Evolutionary conservation across 345 rosid species (phyloP).

Genomic region (Populus tremula): DNA sequence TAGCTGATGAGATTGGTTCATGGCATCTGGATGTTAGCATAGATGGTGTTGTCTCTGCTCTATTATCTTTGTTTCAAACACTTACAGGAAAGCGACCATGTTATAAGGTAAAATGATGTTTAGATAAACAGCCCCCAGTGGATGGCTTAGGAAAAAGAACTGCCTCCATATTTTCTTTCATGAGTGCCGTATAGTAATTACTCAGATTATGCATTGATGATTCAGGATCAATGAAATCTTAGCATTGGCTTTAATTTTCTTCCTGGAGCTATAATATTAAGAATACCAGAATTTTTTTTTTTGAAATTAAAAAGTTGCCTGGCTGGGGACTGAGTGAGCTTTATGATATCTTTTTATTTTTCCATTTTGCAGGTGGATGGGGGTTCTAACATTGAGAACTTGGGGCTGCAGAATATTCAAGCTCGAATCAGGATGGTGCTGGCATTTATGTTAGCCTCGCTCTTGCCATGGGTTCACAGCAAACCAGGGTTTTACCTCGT

Average conservation of each 20-base stretch:
- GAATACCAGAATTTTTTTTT: background rate
- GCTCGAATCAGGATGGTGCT: constrained; percentile 96
- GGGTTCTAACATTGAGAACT: constrained; percentile 81
- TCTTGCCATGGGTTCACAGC: constrained; percentile 93
- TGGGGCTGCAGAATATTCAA: constrained; percentile 89
- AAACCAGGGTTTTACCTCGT: constrained; percentile 91
- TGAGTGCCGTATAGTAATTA: background rate
- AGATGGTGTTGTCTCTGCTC: constrained; percentile 76
- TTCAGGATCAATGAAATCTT: background rate
- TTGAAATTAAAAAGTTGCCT: background rate
- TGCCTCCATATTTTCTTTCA: background rate
- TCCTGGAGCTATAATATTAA: background rate
- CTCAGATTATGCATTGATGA: background rate
- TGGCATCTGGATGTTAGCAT: constrained; percentile 90
- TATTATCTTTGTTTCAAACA: constrained; percentile 70
- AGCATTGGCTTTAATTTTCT: background rate
- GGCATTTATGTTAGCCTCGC: constrained; percentile 86
- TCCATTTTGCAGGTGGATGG: constrained; percentile 69
- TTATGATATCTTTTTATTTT: background rate
- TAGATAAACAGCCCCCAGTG: background rate
- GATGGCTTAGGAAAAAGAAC: background rate
- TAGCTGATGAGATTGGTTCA: constrained; percentile 87
- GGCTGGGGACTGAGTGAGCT: background rate
- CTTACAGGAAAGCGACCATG: constrained; percentile 79
- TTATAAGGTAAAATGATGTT: constrained; percentile 54